Percentiles rank a stretch among this genome's conserved stretches.
phyloP scores from a whole-genome alignment of 2,329 filamentous ascomycete genomes.

The Chalaropsis thielavioides region DNA sequence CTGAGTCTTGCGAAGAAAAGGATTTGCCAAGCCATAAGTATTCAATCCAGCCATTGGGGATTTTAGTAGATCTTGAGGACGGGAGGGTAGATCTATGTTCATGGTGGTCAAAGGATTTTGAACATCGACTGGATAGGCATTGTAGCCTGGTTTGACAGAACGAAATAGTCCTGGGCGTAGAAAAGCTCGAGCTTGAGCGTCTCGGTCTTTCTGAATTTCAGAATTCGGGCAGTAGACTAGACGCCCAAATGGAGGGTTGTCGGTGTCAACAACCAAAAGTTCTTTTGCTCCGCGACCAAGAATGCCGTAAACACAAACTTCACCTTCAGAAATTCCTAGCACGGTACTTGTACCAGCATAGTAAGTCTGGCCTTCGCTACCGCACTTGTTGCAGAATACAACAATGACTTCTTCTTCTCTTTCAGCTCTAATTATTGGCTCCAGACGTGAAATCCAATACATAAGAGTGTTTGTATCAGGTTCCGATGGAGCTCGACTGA shows the following conservation, averaged over 20 bases:
- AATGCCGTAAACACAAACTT: conserved; percentile 54
- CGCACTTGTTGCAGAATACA: conserved; percentile 56
- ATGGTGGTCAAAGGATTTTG: not conserved
- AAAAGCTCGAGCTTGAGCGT: conserved; percentile 1
- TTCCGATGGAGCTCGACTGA: conserved; percentile 34
- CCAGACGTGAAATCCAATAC: conserved; percentile 61
- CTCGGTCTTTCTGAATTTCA: not conserved
- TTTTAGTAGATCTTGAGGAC: not conserved
- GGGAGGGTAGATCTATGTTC: not conserved
- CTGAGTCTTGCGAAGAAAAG: not conserved
- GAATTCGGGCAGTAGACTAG: conserved; percentile 27
- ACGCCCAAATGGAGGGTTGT: conserved; percentile 30
- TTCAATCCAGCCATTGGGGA: not conserved
- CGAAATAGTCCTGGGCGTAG: not conserved
- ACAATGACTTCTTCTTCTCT: conserved; percentile 48
- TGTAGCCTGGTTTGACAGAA: not conserved
- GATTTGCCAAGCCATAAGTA: not conserved
- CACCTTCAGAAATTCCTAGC: conserved; percentile 48
- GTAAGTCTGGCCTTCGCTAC: conserved; percentile 46
- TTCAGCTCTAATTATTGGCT: conserved; percentile 44
- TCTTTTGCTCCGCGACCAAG: conserved; percentile 54
- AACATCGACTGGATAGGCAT: not conserved
- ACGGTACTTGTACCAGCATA: conserved; percentile 66
- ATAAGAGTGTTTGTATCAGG: conserved; percentile 61
- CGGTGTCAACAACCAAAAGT: conserved; percentile 53